Percentiles rank a stretch among this genome's conserved stretches.
Evolutionary conservation across 352 stramenopile species (phyloP).

Genomic region (Phytophthora boehmeriae): DNA sequence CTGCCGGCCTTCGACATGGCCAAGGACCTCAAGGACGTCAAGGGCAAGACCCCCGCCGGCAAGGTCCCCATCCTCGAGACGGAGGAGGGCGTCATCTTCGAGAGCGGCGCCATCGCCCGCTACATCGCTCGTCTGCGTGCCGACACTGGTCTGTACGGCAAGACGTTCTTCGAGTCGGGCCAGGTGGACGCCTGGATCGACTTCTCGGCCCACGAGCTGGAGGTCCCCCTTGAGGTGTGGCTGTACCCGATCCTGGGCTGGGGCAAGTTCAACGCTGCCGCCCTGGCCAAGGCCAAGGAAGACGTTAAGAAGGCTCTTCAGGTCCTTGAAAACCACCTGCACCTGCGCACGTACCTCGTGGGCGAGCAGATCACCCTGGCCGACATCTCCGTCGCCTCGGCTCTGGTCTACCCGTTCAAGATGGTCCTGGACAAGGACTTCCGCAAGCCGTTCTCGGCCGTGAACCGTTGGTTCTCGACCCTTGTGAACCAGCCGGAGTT

Average conservation of each 20-base stretch:
- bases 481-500: constrained; percentile 95
- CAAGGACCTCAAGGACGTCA: constrained; percentile 67
- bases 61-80: constrained; percentile 91
- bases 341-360: constrained; percentile 92
- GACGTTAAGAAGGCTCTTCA: constrained; percentile 89
- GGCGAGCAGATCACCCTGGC: constrained; percentile 93
- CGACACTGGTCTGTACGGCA: constrained; percentile 89
- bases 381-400: constrained; percentile 90
- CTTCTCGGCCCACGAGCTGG: constrained; percentile 91
- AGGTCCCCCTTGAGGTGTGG: constrained; percentile 89
- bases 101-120: constrained; percentile 92
- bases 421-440: constrained; percentile 91
- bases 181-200: constrained; percentile 95
- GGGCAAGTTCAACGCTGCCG: constrained; percentile 75
- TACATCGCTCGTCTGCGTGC: constrained; percentile 91
- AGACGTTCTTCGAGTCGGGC: constrained; percentile 90
- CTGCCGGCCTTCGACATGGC: constrained; percentile 77
- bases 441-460: constrained; percentile 86
- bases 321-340: constrained; percentile 89
- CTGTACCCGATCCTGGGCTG: constrained; percentile 91
- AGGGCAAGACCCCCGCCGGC: constrained; percentile 87
- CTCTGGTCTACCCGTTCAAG: constrained; percentile 96
- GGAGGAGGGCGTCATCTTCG: constrained; percentile 81
- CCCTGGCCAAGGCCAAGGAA: constrained; percentile 85
- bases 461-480: constrained; percentile 93